These are phyloP conservation scores for Mrakia frigida DNA, from an alignment of 768 basidiomycete genomes.

Conservation along the genomic window DNA sequence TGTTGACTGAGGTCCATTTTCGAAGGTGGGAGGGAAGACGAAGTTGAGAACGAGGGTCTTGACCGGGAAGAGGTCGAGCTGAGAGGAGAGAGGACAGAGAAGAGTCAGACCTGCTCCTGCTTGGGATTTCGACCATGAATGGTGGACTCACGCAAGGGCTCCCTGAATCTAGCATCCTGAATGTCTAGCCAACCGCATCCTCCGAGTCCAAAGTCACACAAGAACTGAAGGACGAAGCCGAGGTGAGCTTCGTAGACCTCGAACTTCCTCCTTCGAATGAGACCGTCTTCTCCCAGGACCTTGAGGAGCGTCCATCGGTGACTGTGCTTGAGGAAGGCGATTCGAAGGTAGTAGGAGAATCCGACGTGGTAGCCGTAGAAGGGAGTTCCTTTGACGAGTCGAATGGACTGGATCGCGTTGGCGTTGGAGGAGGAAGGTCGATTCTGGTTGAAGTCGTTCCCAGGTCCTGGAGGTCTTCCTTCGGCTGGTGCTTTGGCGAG, in stretches of 20 bases:
- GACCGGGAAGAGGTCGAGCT: not conserved
- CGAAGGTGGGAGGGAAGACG: constrained; percentile 20
- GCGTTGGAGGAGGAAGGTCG: constrained; percentile 40
- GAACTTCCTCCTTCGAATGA: constrained; percentile 72
- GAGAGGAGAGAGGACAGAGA: not conserved
- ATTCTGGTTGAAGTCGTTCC: constrained; percentile 52
- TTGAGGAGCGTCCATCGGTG: constrained; percentile 64
- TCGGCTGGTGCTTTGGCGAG: constrained; percentile 44
- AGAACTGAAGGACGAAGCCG: constrained; percentile 79
- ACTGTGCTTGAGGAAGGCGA: constrained; percentile 67
- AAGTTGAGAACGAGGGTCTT: constrained; percentile 7
- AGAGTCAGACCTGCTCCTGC: not conserved
- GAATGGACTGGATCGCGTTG: constrained; percentile 57
- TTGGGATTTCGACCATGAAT: no score
- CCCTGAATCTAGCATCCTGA: constrained; percentile 48
- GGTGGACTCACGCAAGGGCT: constrained; percentile 44
- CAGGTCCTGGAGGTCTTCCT: constrained; percentile 49
- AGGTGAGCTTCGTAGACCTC: constrained; percentile 84
- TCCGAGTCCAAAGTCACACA: constrained; percentile 90
- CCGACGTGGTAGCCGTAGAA: constrained; percentile 91
- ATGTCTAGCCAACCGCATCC: constrained; percentile 88
- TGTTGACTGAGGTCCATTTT: not conserved
- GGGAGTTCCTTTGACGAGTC: constrained; percentile 86
- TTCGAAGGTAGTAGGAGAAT: constrained; percentile 82
- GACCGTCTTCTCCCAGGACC: constrained; percentile 67